Conservation (phyloP, 164 flowering plant species). For the Platanus orientalis region DNA sequence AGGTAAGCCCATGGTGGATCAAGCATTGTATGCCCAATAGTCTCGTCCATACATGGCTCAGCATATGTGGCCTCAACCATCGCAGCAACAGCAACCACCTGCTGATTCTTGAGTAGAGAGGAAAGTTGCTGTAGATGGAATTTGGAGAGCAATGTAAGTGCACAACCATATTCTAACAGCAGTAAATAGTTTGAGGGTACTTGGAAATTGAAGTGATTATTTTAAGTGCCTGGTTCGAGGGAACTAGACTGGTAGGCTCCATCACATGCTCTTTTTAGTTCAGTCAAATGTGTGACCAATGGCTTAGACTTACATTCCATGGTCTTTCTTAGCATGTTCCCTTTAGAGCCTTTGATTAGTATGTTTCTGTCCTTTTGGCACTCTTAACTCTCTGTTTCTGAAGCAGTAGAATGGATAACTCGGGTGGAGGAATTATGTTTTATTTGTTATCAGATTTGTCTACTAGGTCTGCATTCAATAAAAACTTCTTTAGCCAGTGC, state of each 20-base stretch:
- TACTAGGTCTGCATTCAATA: no score
- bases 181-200: neutral
- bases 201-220: neutral
- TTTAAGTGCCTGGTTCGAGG: neutral
- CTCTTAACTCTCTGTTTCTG: no score
- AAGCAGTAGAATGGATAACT: no score
- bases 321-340: neutral
- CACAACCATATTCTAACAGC: no score
- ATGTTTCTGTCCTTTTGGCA: no score
- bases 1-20: constrained; percentile 30
- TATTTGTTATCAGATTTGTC: no score
- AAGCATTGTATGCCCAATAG: constrained; percentile 36
- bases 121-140: neutral
- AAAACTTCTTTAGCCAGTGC: no score
- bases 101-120: constrained; percentile 23
- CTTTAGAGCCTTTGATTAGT: neutral
- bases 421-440: no score
- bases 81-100: constrained; percentile 22
- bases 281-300: neutral
- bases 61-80: constrained; percentile 37
- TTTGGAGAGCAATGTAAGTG: neutral
- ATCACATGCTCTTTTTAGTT: neutral
- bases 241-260: neutral
- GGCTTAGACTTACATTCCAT: neutral
- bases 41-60: constrained; percentile 37